Base-by-base conservation (phyloP, 352 stramenopile genomes). In the Pythium apleroticum region DNA sequence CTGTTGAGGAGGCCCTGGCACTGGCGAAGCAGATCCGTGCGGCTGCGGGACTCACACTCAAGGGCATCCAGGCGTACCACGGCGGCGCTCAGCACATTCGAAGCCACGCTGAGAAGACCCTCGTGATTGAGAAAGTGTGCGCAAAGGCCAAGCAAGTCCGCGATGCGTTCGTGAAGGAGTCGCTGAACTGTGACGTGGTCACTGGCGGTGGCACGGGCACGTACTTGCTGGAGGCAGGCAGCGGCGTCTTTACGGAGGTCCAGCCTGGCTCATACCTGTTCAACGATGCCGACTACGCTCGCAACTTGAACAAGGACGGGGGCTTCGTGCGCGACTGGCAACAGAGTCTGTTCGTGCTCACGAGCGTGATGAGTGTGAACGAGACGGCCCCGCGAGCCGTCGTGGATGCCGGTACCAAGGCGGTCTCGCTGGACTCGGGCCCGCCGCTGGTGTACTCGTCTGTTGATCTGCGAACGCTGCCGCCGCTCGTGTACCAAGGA, bases 261-360 rank as follows among this genome's bases (percentile, higher is more conserved):
- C 83, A 93, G 69, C 85, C 85, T 0, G 85, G 85, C 3, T 90
- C 80, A 53, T 93, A 89, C 66, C 63, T 90, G 24, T 89, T 93
- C 68, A 90, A 88, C 64, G 85, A 93, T 65, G 79, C 74, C 25
- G 81, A 92, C 68, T 92, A 93, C 57, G 69, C 76, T 3, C 62
- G 70, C 30, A 93, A 92, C 46, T 39, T 78, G 1, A 76, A 60
- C n/a, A 48, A 66, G 15, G 68, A 81, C 60, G 81, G 79, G 25
- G 35, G 71, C 20, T 59, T 65, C 17, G 77, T 84, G 12, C 63
- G 66, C 5, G 66, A 84, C 30, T 90, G 81, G 79, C 28, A 84
- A 56, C 81, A 89, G 49, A 84, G 78, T 58, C 59, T 93, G 24
- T 90, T 86, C 55, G 81, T 93, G 30, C 50, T 90, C 14, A 85